Evolutionary conservation across 306 rosid genomes (phyloP).

Genomic region (Pueraria montana): DNA sequence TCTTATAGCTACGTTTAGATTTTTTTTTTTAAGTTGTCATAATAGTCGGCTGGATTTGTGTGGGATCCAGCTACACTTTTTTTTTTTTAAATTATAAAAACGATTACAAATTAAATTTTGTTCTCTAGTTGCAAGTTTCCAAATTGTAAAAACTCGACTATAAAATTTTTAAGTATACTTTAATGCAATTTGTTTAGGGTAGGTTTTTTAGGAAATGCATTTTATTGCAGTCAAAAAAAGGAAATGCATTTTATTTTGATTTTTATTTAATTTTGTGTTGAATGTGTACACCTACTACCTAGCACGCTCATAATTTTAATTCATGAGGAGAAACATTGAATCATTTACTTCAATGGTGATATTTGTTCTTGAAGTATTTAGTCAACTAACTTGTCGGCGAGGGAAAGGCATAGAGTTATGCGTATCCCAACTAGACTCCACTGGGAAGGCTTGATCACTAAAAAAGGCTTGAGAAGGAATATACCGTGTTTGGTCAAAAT

Average conservation of each 20-base stretch:
- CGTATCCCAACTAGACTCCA: slow-evolving; percentile 34
- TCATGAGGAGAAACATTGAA: neutral
- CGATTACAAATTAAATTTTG: neutral
- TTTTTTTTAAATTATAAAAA: neutral
- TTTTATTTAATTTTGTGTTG: neutral
- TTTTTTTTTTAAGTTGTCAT: neutral
- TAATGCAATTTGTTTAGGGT: no score
- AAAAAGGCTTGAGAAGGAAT: slow-evolving; percentile 22
- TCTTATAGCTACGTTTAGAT: neutral
- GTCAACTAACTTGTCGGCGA: slow-evolving; percentile 42
- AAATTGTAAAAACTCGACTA: neutral
- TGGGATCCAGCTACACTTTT: neutral
- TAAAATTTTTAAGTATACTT: no score
- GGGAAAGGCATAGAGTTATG: slow-evolving; percentile 42
- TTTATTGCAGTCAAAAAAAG: no score
- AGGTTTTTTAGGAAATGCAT: no score
- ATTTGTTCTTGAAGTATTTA: neutral
- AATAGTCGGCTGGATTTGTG: neutral
- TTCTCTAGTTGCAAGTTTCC: neutral
- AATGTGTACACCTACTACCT: neutral
- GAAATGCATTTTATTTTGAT: neutral
- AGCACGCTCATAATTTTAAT: neutral
- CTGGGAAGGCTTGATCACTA: neutral
- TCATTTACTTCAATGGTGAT: neutral
- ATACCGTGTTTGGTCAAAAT: slow-evolving; percentile 45